These are phyloP conservation scores for Abrus precatorius DNA, from an alignment of 306 rosid species.

Conservation along the genomic window DNA sequence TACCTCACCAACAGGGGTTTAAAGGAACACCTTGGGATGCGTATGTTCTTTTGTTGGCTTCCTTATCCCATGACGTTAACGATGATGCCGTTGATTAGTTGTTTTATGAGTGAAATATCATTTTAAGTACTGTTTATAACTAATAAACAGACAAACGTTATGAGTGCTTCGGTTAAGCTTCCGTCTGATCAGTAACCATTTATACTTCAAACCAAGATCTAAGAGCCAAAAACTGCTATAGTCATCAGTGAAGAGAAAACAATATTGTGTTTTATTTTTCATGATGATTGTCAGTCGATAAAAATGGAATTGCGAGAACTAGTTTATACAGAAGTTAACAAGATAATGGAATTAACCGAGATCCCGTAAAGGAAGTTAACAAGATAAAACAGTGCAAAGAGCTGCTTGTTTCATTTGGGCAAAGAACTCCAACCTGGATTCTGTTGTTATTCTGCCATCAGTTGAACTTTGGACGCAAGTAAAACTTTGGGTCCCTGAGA, in stretches of 20 bases:
- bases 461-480: constrained; percentile 74
- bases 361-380: neutral
- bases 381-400: constrained; percentile 12
- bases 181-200: neutral
- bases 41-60: too few relatives aligned
- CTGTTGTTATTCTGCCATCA: constrained; percentile 45
- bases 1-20: too few relatives aligned
- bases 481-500: constrained; percentile 80
- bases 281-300: neutral
- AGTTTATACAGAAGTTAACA: constrained; percentile 9
- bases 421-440: constrained; percentile 23
- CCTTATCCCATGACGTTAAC: too few relatives aligned
- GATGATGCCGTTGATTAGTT: too few relatives aligned
- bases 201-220: neutral
- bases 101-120: too few relatives aligned
- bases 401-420: constrained; percentile 7
- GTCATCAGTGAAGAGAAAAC: neutral
- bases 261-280: neutral
- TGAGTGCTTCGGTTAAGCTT: neutral
- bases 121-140: too few relatives aligned
- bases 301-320: constrained; percentile 13
- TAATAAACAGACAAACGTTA: neutral
- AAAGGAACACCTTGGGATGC: too few relatives aligned
- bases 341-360: constrained; percentile 6
- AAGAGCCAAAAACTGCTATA: constrained; percentile 1